Percentiles rank a stretch among this genome's conserved stretches.
Conservation (phyloP, 2,329 filamentous ascomycete species). For the Xylariaceae sp. region DNA sequence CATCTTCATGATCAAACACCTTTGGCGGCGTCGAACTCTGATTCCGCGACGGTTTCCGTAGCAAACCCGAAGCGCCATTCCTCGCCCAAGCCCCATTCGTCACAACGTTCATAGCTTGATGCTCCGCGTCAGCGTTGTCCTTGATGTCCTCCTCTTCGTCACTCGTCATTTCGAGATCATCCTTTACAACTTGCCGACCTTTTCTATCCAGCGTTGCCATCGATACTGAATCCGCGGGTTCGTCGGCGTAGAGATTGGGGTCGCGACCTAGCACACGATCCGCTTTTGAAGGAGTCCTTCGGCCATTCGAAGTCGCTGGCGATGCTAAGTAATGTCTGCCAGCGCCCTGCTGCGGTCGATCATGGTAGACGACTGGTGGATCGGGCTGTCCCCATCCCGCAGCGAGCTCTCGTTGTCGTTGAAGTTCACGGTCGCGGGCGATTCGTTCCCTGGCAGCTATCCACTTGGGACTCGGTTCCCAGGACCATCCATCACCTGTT, state of each 20-base stretch:
- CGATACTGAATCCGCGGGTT: slow-evolving; percentile 40
- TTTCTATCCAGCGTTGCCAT: slow-evolving; percentile 48
- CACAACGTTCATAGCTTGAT: slow-evolving; percentile 43
- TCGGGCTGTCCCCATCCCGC: slow-evolving; percentile 62
- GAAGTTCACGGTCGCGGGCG: slow-evolving; percentile 54
- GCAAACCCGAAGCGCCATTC: slow-evolving; percentile 33
- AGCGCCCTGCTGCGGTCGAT: slow-evolving; percentile 25
- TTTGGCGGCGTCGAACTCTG: slow-evolving; percentile 10
- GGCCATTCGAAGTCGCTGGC: slow-evolving; percentile 26
- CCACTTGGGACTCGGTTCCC: slow-evolving; percentile 85
- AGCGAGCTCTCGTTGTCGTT: slow-evolving; percentile 60
- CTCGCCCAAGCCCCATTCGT: slow-evolving; percentile 39
- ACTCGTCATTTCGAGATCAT: slow-evolving; percentile 34
- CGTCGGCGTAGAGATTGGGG: slow-evolving; percentile 53
- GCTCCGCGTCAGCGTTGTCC: slow-evolving; percentile 25
- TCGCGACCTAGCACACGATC: slow-evolving; percentile 58
- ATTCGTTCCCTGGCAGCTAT: slow-evolving; percentile 65
- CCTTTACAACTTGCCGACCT: slow-evolving; percentile 40
- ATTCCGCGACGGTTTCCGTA: slow-evolving; percentile 25
- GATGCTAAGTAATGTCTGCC: slow-evolving; percentile 34
- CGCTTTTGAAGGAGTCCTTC: slow-evolving; percentile 51
- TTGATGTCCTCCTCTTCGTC: slow-evolving; percentile 34
- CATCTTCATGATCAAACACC: slow-evolving; percentile 14
- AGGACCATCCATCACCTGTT: slow-evolving; percentile 88
- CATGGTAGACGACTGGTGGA: slow-evolving; percentile 21